Evolutionary conservation across 129 eudicot genomes (phyloP), one percentile per base, ranked within the genome.

Genomic region (Flaveria trinervia): DNA sequence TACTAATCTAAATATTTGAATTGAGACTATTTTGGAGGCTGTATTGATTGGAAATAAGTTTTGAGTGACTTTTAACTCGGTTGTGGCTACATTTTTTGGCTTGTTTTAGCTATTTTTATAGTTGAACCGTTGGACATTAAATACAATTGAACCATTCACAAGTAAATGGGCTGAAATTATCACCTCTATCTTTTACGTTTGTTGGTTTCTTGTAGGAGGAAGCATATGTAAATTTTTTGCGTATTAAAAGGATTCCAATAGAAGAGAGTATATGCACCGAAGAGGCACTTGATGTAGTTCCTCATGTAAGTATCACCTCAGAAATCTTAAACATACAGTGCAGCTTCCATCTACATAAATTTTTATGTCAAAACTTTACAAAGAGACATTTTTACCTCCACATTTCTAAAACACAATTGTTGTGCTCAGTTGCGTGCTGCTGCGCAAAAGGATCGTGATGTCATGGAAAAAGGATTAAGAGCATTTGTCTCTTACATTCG

Each of bases 401-500:
- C 16, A 20, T 3, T 46, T 16, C 60, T 14, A 41, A 14, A 73
- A 17, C 50, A 18, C 50, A 43, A 26, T 13, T 71, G 5, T 44
- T 13, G 65, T 62, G 74, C 79, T 82, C 88, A 90, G 98, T 54
- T 93, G 67, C 90, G 97, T 65, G 70, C 82, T 68, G 93, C 92
- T 78, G 96, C 98, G 7, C 84, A 77, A 73, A 90, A 84, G 57
- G 98, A 93, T 62, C 98, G 98, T 65, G 98, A 88, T 84, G 86
- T 90, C 25, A 89, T 93, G 98, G 97, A 93, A 64, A 93, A 93
- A 82, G 98, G 98, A 36, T 81, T 90, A 72, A 79, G 87, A 81
- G 98, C 98, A 6, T 90, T 93, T 76, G 97, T 93, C 1, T 93
- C 98, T 30, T 93, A 85, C 66, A 78, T 93, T 17, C 97, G 98